Evolutionary conservation across 202 grass and related monocot genomes (phyloP).

Genomic region (Schoenoplectus triqueter): DNA sequence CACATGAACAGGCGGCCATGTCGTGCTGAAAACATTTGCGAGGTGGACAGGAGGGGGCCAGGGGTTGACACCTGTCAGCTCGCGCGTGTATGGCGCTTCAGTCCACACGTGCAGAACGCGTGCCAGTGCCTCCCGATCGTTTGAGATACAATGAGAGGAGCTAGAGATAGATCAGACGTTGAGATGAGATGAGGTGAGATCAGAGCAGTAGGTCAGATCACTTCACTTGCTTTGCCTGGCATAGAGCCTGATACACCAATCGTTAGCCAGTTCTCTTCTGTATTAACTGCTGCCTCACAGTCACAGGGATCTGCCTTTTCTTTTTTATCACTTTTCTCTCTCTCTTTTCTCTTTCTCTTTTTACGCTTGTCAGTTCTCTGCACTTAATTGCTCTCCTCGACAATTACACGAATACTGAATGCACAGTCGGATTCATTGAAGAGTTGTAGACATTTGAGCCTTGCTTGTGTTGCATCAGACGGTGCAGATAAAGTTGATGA

Average conservation of each 20-base stretch:
- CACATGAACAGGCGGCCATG: not conserved
- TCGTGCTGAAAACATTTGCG: not conserved
- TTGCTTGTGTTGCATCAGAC: not conserved
- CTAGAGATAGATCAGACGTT: not conserved
- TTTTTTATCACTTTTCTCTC: not conserved
- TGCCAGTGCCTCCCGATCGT: not conserved
- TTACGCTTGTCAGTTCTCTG: conserved; percentile 5
- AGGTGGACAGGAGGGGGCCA: conserved; percentile 8
- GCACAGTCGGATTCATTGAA: not conserved
- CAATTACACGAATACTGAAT: not conserved
- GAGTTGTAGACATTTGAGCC: not conserved
- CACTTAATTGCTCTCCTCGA: not conserved
- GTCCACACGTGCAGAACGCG: conserved; percentile 26
- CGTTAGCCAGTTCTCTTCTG: not conserved
- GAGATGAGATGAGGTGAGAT: not conserved
- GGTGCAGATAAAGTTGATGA: not conserved
- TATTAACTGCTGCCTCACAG: conserved; percentile 33
- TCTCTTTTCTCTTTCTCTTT: not conserved
- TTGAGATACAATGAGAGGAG: not conserved
- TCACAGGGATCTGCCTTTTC: not conserved
- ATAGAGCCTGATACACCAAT: conserved; percentile 22
- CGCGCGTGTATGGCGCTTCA: conserved; percentile 12
- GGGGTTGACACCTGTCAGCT: conserved; percentile 16
- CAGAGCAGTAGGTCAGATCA: conserved; percentile 15
- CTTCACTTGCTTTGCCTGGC: conserved; percentile 23